Conservation (phyloP, 768 basidiomycete species). For the Suillus decipiens region DNA sequence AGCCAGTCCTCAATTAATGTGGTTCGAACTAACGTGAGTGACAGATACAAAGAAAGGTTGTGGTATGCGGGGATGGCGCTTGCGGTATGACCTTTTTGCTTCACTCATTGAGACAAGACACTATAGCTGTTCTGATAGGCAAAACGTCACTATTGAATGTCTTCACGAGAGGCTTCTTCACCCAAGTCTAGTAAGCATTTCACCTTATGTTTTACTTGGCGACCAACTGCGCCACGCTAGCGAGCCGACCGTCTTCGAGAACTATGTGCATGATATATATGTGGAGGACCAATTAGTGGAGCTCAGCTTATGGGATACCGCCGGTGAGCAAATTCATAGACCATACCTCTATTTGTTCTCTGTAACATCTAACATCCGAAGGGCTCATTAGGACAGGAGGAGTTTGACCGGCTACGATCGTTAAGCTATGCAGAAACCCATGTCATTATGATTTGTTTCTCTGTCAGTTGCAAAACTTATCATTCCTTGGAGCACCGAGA, state of each 20-base stretch:
- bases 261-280: constrained; percentile 88
- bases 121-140: constrained; percentile 39
- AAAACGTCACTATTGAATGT: constrained; percentile 88
- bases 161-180: constrained; percentile 90
- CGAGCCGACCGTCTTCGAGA: constrained; percentile 96
- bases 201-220: background rate
- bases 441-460: constrained; percentile 95
- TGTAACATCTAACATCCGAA: constrained; percentile 35
- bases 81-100: constrained; percentile 59
- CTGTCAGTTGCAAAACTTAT: constrained; percentile 49
- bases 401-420: constrained; percentile 91
- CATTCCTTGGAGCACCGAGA: background rate
- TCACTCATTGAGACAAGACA: background rate
- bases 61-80: constrained; percentile 97
- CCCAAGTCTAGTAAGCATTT: constrained; percentile 80
- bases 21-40: constrained; percentile 17
- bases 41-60: constrained; percentile 62
- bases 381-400: constrained; percentile 76
- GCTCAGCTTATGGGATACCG: constrained; percentile 96
- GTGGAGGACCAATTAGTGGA: constrained; percentile 90
- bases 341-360: constrained; percentile 9
- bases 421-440: constrained; percentile 97
- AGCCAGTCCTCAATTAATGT: constrained; percentile 14
- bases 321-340: constrained; percentile 53
- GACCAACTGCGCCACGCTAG: constrained; percentile 37